Evolutionary conservation across 306 rosid species (phyloP).

Genomic region (Dryas drummondii): DNA sequence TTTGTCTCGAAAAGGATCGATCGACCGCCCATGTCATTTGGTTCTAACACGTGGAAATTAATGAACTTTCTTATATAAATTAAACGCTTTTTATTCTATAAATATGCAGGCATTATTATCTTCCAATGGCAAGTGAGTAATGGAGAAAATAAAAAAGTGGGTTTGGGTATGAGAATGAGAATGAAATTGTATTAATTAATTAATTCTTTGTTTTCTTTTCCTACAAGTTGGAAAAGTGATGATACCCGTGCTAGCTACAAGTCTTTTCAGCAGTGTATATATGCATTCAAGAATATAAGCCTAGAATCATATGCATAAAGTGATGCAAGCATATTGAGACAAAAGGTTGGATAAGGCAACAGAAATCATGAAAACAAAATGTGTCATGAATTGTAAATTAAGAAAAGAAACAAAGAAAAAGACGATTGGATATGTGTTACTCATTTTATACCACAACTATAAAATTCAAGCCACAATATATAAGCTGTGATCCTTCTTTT

Average conservation of each 20-base stretch:
- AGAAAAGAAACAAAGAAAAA: background rate
- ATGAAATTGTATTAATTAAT: background rate
- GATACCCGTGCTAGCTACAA: background rate
- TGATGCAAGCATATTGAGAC: slow-evolving; percentile 5
- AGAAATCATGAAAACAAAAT: background rate
- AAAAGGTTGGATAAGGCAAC: slow-evolving; percentile 12
- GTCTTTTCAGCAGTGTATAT: background rate
- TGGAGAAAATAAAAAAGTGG: background rate
- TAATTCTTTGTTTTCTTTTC: background rate
- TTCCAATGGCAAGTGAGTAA: background rate
- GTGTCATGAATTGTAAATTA: background rate
- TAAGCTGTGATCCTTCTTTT: too few relatives aligned
- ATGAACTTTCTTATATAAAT: too few relatives aligned
- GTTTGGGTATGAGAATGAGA: background rate
- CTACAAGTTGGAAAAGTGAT: slow-evolving; percentile 5
- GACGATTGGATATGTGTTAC: background rate
- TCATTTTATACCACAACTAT: too few relatives aligned
- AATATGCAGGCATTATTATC: too few relatives aligned
- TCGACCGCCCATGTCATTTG: background rate
- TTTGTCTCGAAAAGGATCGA: too few relatives aligned
- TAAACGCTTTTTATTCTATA: too few relatives aligned
- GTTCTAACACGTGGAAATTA: slow-evolving; percentile 8
- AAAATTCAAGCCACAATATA: too few relatives aligned
- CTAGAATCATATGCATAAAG: slow-evolving; percentile 15
- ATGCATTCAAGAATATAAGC: slow-evolving; percentile 5